Evolutionary conservation across 2,329 filamentous ascomycete species (phyloP).

Genomic region (Aplosporella prunicola): DNA sequence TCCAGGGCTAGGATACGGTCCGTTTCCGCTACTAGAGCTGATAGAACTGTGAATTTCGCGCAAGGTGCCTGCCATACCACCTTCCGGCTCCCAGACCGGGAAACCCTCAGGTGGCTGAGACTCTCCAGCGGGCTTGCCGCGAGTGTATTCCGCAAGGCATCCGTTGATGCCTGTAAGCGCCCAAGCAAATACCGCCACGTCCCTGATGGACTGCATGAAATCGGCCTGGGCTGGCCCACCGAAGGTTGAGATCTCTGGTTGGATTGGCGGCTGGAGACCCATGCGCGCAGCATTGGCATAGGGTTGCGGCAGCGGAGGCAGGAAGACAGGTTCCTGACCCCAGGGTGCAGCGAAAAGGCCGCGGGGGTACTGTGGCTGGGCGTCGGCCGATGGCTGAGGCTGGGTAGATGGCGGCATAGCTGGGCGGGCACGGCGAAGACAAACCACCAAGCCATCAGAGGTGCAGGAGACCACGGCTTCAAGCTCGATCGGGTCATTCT

Average conservation of each 20-base stretch:
- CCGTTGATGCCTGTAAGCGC: conserved; percentile 72
- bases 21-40: conserved; percentile 8
- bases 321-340: conserved; percentile 56
- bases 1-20: conserved; percentile 5
- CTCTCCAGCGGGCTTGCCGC: conserved; percentile 54
- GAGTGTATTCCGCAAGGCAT: conserved; percentile 54
- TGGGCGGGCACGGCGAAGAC: conserved; percentile 64
- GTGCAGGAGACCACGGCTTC: conserved; percentile 89
- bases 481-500: conserved; percentile 54
- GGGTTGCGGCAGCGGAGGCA: conserved; percentile 25
- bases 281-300: conserved; percentile 10
- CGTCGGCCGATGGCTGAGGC: conserved; percentile 29
- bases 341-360: conserved; percentile 74
- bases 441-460: conserved; percentile 77
- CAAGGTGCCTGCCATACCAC: too few species aligned
- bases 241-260: conserved; percentile 23
- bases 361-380: conserved; percentile 37
- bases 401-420: conserved; percentile 52
- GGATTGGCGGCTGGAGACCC: conserved; percentile 8
- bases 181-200: conserved; percentile 85
- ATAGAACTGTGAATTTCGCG: too few species aligned
- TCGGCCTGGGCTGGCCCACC: conserved; percentile 49
- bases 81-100: conserved; percentile 43
- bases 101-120: conserved; percentile 52
- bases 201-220: conserved; percentile 72